Evolutionary conservation across 2,329 filamentous ascomycete genomes (phyloP), one percentile per base, ranked within the genome.

Genomic region (Tricladium varicosporioides): DNA sequence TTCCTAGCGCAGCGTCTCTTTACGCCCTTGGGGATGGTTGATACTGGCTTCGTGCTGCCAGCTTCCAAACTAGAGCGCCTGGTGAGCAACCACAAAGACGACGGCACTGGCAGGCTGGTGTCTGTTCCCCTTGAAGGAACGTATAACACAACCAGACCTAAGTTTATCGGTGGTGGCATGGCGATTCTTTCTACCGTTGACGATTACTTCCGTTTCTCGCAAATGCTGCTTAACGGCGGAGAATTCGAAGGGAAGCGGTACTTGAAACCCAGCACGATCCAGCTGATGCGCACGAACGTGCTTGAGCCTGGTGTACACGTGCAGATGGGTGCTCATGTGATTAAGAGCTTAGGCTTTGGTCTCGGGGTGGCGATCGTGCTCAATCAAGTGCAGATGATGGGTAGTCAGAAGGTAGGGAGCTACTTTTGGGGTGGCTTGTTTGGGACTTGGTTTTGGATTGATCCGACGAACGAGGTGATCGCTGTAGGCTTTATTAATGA

Each of bases 381-480:
- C 13, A 46, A 50, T 31, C 53, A 44, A n/a, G 40, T 46, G 13
- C 7, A 33, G n/a, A 15, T 4, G 40, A 55, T 45, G 22, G 36
- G 33, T 50, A 45, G 32, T 46, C 46, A 45, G 46, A 46, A 33
- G 36, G 31, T 50, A 18, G 46, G 47, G 40, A 55, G 36, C 33
- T 55, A 50, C 19, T 55, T 50, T 15, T 55, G 53, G 53, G 13
- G 46, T 45, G 53, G 53, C 14, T 33, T 55, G 47, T 55, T 45
- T 46, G 53, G 53, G 53, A 55, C 53, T 18, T 55, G 53, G 53
- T 55, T 55, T 55, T 55, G 53, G 53, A 50, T 55, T 50, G 53
- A 55, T 45, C 53, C 53, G 16, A 22, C 22, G 7, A 31, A 55
- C 13, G 46, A 55, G 2, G 36, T 55, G 33, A 15, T 50, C 7